phyloP scores from a whole-genome alignment of 768 basidiomycete species.

The Obba rivulosa region DNA sequence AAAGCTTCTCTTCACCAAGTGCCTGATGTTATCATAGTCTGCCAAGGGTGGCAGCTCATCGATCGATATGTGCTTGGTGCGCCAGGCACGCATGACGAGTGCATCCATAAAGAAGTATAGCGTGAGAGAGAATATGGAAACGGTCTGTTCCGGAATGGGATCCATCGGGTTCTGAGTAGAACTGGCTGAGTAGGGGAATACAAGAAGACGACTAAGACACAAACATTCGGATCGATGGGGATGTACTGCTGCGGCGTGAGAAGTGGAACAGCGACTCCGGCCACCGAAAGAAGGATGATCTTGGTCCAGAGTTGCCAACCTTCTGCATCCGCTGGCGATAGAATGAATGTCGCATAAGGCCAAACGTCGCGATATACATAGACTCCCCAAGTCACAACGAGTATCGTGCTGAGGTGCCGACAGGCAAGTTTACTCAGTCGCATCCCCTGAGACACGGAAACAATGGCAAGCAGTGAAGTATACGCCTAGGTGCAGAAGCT shows the following conservation, averaged over 20 bases:
- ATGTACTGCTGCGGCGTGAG: slow-evolving; percentile 49
- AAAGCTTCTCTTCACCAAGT: slow-evolving; percentile 18
- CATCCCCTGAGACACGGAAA: slow-evolving; percentile 11
- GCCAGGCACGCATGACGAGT: slow-evolving; percentile 25
- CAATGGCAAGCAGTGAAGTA: slow-evolving; percentile 14
- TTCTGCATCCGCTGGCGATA: slow-evolving; percentile 42
- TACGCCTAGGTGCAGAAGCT: slow-evolving; percentile 12
- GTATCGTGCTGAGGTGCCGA: slow-evolving; percentile 42
- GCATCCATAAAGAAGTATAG: slow-evolving; percentile 33
- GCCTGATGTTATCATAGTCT: slow-evolving; percentile 21
- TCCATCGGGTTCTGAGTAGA: slow-evolving; percentile 16
- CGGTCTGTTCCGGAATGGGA: slow-evolving; percentile 39
- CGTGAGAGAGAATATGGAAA: slow-evolving; percentile 32
- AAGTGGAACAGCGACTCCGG: slow-evolving; percentile 44
- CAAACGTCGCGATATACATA: slow-evolving; percentile 53
- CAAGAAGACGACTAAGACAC: background rate
- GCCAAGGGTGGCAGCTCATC: slow-evolving; percentile 27
- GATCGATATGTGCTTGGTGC: slow-evolving; percentile 21
- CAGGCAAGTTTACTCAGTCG: slow-evolving; percentile 16
- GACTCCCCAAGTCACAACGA: slow-evolving; percentile 42
- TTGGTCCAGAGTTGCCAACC: slow-evolving; percentile 52
- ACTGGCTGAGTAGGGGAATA: slow-evolving; percentile 4
- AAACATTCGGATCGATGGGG: slow-evolving; percentile 49
- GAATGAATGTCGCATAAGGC: slow-evolving; percentile 52
- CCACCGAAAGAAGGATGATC: slow-evolving; percentile 37